phyloP scores from a whole-genome alignment of 1,139 yeast species.

The Kurtzmaniella natalensis region DNA sequence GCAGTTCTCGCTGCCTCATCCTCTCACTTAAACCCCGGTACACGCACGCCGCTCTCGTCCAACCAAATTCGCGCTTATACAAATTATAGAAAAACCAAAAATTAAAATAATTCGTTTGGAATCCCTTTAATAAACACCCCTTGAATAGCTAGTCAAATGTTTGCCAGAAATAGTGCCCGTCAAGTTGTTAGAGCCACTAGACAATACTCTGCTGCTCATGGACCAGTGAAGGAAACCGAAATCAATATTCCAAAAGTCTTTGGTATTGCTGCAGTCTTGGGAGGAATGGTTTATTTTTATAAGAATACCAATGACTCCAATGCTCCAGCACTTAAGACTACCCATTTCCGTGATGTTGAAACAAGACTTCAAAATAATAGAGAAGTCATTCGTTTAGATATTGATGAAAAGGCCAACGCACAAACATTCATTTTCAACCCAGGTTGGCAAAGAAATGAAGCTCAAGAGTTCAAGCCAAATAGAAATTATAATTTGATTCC shows the following conservation, averaged over 20 bases:
- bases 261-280: constrained; percentile 40
- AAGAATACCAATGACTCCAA: constrained; percentile 32
- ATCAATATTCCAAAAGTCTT: constrained; percentile 38
- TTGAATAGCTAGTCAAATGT: too few species aligned
- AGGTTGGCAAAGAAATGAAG: constrained; percentile 3
- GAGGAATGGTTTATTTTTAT: constrained; percentile 34
- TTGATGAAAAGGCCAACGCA: constrained; percentile 42
- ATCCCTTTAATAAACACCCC: background rate
- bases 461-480: constrained; percentile 29
- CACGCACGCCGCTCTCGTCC: constrained; percentile 1
- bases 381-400: constrained; percentile 16
- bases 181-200: constrained; percentile 14
- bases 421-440: constrained; percentile 18
- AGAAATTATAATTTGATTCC: constrained; percentile 38
- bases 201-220: constrained; percentile 9
- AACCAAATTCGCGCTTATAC: constrained; percentile 3
- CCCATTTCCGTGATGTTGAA: constrained; percentile 30
- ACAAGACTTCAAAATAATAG: constrained; percentile 32
- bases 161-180: constrained; percentile 17
- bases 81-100: constrained; percentile 1
- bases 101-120: background rate
- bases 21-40: too few species aligned
- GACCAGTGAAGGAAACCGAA: constrained; percentile 32
- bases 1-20: too few species aligned
- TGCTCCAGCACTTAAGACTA: constrained; percentile 37